phyloP scores from a whole-genome alignment of 176 grass and related monocot genomes.

The Otatea glauca region DNA sequence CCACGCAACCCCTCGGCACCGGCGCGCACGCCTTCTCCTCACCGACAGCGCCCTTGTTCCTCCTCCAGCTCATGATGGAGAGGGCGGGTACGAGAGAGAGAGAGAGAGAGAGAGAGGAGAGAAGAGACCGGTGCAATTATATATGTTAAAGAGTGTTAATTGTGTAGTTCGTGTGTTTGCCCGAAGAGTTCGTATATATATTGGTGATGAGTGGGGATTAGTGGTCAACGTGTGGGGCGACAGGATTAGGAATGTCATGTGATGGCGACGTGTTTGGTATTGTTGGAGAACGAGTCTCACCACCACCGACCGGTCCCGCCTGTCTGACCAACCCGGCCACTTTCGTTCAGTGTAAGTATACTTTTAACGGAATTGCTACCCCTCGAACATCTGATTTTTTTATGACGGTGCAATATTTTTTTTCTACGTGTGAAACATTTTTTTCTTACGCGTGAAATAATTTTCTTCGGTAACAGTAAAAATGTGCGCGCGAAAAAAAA shows the following conservation, averaged over 20 bases:
- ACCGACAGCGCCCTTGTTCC: neutral
- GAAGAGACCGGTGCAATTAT: neutral
- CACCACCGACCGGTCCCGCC: too few relatives aligned
- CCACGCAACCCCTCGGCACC: slow-evolving; percentile 53
- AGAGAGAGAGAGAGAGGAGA: too few relatives aligned
- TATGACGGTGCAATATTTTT: too few relatives aligned
- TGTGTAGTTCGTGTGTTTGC: neutral
- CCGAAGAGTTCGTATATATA: neutral
- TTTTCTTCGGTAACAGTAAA: too few relatives aligned
- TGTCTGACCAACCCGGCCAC: too few relatives aligned
- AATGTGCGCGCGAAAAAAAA: too few relatives aligned
- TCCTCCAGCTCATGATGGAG: slow-evolving; percentile 28
- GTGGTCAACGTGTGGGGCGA: neutral
- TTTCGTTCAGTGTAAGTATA: too few relatives aligned
- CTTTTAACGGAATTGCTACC: too few relatives aligned
- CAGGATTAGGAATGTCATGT: neutral
- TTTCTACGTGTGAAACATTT: too few relatives aligned
- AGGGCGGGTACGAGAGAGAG: neutral
- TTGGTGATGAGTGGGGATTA: neutral
- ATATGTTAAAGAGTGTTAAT: neutral
- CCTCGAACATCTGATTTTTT: too few relatives aligned
- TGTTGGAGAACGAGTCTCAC: neutral
- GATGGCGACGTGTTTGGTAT: slow-evolving; percentile 14
- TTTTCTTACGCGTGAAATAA: too few relatives aligned
- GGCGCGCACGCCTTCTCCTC: neutral